Percentiles rank a stretch among this genome's conserved stretches.
phyloP scores from a whole-genome alignment of 2,329 filamentous ascomycete species.

The Cladosporium sp. region DNA sequence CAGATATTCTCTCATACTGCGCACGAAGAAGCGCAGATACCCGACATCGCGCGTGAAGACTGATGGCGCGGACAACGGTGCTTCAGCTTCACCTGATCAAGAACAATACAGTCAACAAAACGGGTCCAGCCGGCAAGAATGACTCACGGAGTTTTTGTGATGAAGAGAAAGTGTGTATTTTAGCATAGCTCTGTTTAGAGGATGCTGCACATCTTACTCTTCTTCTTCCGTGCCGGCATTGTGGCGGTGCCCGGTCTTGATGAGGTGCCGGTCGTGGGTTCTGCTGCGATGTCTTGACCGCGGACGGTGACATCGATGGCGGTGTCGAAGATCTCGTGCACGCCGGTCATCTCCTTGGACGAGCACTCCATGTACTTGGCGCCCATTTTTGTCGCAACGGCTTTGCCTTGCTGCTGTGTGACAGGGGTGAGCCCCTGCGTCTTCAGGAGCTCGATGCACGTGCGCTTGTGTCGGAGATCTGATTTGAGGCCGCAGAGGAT shows the following conservation, averaged over 20 bases:
- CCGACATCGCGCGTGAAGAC: constrained; percentile 11
- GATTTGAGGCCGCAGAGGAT: constrained; percentile 96
- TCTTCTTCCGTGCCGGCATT: constrained; percentile 59
- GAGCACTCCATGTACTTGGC: constrained; percentile 98
- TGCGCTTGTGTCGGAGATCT: constrained; percentile 89
- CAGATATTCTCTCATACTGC: constrained; percentile 12
- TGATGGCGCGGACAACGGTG: not conserved
- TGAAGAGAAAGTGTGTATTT: not conserved
- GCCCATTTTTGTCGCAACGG: constrained; percentile 88
- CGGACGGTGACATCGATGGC: constrained; percentile 87
- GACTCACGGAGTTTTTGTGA: not conserved
- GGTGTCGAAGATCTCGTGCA: constrained; percentile 92
- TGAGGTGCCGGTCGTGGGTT: constrained; percentile 33
- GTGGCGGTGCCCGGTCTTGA: constrained; percentile 18
- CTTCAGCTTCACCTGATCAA: constrained; percentile 7
- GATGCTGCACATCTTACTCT: constrained; percentile 79
- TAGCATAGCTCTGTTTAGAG: constrained; percentile 49
- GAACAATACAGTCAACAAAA: constrained; percentile 9
- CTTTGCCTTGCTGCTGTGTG: constrained; percentile 81
- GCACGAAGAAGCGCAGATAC: constrained; percentile 13
- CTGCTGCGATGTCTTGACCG: constrained; percentile 51
- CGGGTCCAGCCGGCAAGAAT: not conserved
- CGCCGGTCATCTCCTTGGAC: constrained; percentile 93
- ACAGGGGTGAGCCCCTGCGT: constrained; percentile 95
- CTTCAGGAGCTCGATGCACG: constrained; percentile 97